These are phyloP conservation scores for Globisporangium megalacanthum DNA, from an alignment of 352 stramenopile species.

Conservation along the genomic window DNA sequence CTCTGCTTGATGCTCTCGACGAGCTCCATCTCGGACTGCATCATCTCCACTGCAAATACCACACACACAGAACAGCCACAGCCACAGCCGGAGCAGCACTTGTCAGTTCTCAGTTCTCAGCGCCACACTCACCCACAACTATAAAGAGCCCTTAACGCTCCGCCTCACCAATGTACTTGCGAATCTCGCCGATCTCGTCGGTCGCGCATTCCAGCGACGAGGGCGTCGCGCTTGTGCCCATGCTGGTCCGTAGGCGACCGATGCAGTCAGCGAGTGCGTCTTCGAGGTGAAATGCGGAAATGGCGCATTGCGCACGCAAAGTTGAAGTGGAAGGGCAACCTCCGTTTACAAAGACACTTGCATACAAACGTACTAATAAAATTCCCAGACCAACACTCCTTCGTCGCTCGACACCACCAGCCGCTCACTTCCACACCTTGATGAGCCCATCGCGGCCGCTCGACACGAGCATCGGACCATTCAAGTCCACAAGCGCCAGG, in stretches of 20 bases:
- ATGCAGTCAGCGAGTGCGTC: too few relatives aligned
- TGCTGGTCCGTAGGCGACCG: not conserved
- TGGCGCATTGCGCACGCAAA: not conserved
- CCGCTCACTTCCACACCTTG: conserved; percentile 92
- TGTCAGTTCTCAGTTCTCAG: too few relatives aligned
- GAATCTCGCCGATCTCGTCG: conserved; percentile 55
- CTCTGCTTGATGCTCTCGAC: conserved; percentile 65
- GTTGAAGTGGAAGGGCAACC: conserved; percentile 5
- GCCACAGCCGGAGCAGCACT: too few relatives aligned
- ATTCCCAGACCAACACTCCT: conserved; percentile 1
- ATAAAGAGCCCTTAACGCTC: not conserved
- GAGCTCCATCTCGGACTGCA: conserved; percentile 69
- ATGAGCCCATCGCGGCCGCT: conserved; percentile 93
- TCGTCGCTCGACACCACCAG: not conserved
- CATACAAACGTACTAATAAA: not conserved
- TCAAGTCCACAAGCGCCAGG: conserved; percentile 92
- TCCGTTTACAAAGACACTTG: not conserved
- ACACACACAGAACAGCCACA: not conserved
- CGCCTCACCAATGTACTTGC: conserved; percentile 54
- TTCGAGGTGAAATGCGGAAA: too few relatives aligned
- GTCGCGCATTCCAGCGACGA: conserved; percentile 2
- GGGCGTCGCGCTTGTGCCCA: not conserved
- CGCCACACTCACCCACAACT: too few relatives aligned
- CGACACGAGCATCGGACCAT: conserved; percentile 89
- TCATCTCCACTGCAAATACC: conserved; percentile 53